Conservation (phyloP, 257 asterid genomes). For the Salvia miltiorrhiza region DNA sequence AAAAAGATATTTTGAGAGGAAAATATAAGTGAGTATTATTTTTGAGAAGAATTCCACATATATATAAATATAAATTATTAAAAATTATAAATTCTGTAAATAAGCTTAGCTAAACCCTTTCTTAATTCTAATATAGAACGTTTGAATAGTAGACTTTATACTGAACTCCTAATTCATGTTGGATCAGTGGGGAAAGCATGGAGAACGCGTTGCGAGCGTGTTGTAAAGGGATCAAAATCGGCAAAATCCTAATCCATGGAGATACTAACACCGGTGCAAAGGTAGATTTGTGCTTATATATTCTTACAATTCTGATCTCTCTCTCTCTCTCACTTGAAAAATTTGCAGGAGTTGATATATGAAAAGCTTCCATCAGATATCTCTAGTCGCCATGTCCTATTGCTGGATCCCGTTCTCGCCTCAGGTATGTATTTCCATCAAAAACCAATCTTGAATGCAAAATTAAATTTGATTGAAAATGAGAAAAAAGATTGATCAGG, state of each 20-base stretch:
- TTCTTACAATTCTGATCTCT: neutral
- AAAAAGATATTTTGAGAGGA: no score
- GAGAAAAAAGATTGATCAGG: no score
- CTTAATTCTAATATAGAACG: neutral
- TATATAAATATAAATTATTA: no score
- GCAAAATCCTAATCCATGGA: constrained; percentile 81
- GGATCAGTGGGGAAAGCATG: constrained; percentile 92
- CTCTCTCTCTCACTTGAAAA: neutral
- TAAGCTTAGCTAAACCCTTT: no score
- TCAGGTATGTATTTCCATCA: constrained; percentile 53
- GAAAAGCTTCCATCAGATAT: constrained; percentile 90
- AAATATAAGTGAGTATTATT: no score
- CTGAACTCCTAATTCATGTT: neutral
- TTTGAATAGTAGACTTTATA: neutral
- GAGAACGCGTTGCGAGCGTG: constrained; percentile 95
- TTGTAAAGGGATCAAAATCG: constrained; percentile 91
- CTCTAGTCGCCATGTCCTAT: constrained; percentile 82
- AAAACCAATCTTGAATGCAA: neutral
- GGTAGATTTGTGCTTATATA: constrained; percentile 82
- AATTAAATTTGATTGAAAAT: no score
- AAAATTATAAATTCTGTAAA: no score
- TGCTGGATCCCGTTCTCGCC: constrained; percentile 96
- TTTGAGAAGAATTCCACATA: no score
- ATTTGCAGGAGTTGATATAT: constrained; percentile 64
- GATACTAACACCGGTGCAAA: constrained; percentile 61